Conservation (phyloP, 176 grass and related monocot genomes). For the Zizania latifolia region DNA sequence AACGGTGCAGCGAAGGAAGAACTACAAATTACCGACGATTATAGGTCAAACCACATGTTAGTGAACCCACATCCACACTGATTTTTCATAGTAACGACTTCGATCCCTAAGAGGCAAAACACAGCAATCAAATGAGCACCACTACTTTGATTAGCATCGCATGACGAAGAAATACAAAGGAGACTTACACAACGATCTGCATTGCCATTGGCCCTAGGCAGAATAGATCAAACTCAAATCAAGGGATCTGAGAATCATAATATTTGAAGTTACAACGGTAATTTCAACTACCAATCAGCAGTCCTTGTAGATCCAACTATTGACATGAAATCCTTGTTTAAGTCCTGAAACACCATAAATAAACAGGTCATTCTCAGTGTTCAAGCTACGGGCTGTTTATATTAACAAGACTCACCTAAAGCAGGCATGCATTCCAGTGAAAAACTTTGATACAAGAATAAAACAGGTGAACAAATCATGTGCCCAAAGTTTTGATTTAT, state of each 20-base stretch:
- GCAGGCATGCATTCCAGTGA: background rate
- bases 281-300: background rate
- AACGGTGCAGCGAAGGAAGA: background rate
- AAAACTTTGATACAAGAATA: background rate
- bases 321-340: background rate
- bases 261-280: slow-evolving; percentile 20
- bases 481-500: background rate
- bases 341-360: slow-evolving; percentile 18
- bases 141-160: slow-evolving; percentile 10
- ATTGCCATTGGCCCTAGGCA: background rate
- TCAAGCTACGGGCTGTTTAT: background rate
- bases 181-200: slow-evolving; percentile 31
- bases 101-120: background rate
- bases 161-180: background rate
- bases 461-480: background rate
- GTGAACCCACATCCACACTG: background rate
- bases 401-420: background rate
- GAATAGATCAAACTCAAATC: background rate
- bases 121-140: slow-evolving; percentile 4
- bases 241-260: slow-evolving; percentile 17
- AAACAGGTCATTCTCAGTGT: slow-evolving; percentile 20
- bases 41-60: slow-evolving; percentile 2
- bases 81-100: slow-evolving; percentile 4
- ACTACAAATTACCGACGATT: background rate
- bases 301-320: slow-evolving; percentile 1